Base-by-base conservation (phyloP, 768 basidiomycete species). In the Cytidiella melzeri region DNA sequence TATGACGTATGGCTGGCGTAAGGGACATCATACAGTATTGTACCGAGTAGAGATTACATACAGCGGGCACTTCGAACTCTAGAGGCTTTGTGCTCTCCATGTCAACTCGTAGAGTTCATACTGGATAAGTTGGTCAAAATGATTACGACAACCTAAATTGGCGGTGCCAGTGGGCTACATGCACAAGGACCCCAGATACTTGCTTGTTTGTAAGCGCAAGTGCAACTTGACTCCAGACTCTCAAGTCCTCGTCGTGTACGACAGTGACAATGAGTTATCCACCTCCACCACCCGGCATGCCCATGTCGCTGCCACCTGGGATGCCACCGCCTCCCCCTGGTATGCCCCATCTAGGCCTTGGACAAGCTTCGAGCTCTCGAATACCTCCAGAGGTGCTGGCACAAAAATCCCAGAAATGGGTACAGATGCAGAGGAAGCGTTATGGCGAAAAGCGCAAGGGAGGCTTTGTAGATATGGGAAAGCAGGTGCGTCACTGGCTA, bases 381-480 rank as follows among this genome's bases (percentile, higher is more conserved):
- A 71, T 87, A 59, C 71, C 79, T 36, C 73, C 74, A 13, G 83
- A 83, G 74, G 81, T 86, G 54, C 77, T 98, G 58, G 81, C 84
- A 28, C 84, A 88, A 68, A 99, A 98, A 73, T 84, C 90, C 30
- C 84, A 92, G 72, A 98, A 98, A 75, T 98, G 92, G 92, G 73
- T 88, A 48, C 86, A 90, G 60, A 87, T 92, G 84, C 92, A 95
- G 72, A 84, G 76, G 70, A 92, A 86, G 69, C 78, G 92, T 52
- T 96, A 92, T 56, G 92, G 92, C 47, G 90, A 87, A 72, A 93
- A 89, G 74, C 74, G 90, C 54, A 90, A 83, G 67, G 89, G 88
- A 26, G 91, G 87, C 26, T 92, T 81, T 61, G 83, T 92, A 53
- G 92, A 93, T 63, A 87, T 91, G 81, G 91, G 92, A 52, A 92